A percentile compares a stretch with the other conserved stretches of the same genome.
phyloP scores from a whole-genome alignment of 345 rosid genomes.

The Syzygium jambos region DNA sequence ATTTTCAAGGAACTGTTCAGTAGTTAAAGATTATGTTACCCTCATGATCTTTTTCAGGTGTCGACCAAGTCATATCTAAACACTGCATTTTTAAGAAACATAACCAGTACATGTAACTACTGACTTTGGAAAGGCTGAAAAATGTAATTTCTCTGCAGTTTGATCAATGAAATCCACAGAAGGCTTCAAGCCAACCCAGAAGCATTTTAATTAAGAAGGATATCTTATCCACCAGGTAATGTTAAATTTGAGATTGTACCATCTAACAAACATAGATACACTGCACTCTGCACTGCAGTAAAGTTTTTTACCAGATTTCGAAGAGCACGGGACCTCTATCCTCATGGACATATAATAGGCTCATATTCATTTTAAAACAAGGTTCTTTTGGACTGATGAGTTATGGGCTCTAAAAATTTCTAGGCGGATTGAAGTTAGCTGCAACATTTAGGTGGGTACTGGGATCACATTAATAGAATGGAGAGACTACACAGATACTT shows the following conservation, averaged over 20 bases:
- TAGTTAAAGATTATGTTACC: neutral
- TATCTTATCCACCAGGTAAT: neutral
- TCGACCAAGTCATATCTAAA: neutral
- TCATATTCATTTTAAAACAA: neutral
- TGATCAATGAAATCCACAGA: neutral
- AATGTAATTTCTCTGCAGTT: neutral
- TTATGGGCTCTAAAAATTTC: neutral
- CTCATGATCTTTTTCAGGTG: neutral
- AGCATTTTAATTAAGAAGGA: neutral
- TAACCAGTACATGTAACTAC: neutral
- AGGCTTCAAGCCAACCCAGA: neutral
- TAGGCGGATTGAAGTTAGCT: neutral
- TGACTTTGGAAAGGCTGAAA: neutral
- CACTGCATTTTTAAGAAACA: neutral
- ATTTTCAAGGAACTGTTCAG: neutral
- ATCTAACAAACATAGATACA: neutral
- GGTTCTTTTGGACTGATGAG: neutral
- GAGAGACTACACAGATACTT: neutral
- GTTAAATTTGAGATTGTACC: neutral
- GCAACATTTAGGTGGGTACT: neutral
- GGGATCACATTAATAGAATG: neutral
- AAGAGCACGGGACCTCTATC: neutral
- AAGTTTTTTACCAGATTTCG: neutral
- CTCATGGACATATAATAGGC: neutral
- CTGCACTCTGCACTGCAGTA: neutral